A percentile compares a stretch with the other conserved stretches of the same genome.
Conservation (phyloP, 306 rosid species). For the Dalbergia cochinchinensis region DNA sequence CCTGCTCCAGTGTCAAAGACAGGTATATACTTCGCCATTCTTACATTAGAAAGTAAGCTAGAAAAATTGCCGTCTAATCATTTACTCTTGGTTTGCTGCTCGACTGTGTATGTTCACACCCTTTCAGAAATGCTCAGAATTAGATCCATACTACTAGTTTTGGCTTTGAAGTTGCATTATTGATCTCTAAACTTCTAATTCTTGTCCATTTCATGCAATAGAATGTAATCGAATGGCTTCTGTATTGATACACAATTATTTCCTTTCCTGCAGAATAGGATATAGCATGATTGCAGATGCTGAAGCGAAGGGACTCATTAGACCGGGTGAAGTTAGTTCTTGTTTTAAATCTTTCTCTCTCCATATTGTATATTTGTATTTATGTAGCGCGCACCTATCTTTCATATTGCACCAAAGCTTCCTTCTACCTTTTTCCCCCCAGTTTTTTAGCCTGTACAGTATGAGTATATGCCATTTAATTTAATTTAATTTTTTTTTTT, state of each 20-base stretch:
- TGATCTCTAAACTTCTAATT: background rate
- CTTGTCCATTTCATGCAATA: slow-evolving; percentile 14
- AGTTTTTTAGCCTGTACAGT: background rate
- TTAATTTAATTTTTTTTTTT: too few relatives aligned
- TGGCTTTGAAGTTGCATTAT: background rate
- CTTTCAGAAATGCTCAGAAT: slow-evolving; percentile 19
- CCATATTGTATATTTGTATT: slow-evolving; percentile 16
- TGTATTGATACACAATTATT: background rate
- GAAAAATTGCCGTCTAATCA: slow-evolving; percentile 7
- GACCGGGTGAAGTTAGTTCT: slow-evolving; percentile 78
- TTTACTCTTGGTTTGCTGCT: slow-evolving; percentile 8
- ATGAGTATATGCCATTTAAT: background rate
- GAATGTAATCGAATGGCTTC: slow-evolving; percentile 10
- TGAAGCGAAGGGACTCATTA: slow-evolving; percentile 73
- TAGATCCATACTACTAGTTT: background rate
- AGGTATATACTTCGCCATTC: slow-evolving; percentile 57
- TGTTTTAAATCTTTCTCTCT: slow-evolving; percentile 35
- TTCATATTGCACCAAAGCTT: slow-evolving; percentile 26
- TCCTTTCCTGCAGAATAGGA: slow-evolving; percentile 70
- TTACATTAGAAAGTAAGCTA: slow-evolving; percentile 27
- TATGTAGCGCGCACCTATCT: background rate
- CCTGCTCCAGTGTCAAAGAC: slow-evolving; percentile 96
- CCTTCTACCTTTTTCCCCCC: background rate
- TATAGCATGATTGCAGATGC: slow-evolving; percentile 86
- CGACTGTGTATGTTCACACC: slow-evolving; percentile 17